Percentiles rank a stretch among this genome's conserved stretches.
These are phyloP conservation scores for Uronychia binucleata DNA, from an alignment of 73 alveolate species.

Conservation along the genomic window DNA sequence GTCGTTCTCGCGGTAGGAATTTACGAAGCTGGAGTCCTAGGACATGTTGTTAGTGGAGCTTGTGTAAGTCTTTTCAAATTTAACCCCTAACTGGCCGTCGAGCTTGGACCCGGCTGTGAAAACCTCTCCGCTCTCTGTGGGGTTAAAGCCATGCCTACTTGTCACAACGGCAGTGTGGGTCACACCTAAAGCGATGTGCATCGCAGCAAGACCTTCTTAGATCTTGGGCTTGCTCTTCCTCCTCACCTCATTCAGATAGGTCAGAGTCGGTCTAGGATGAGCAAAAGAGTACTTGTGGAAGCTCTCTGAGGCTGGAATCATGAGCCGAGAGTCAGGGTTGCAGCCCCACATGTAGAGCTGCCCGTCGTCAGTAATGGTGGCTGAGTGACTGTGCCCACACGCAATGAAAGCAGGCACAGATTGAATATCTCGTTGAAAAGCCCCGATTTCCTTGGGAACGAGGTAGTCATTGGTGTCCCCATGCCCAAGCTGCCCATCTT, in stretches of 20 bases:
- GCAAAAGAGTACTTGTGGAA: neutral
- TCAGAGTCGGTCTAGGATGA: constrained; percentile 18
- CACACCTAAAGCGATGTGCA: constrained; percentile 43
- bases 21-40: constrained; percentile 18
- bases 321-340: constrained; percentile 63
- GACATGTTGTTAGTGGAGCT: neutral
- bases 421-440: constrained; percentile 9
- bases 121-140: constrained; percentile 38
- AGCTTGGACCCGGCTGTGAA: constrained; percentile 57
- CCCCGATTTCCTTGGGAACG: constrained; percentile 69
- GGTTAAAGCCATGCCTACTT: neutral
- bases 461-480: constrained; percentile 76
- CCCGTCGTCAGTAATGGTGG: constrained; percentile 59
- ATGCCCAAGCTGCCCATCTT: constrained; percentile 97
- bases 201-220: constrained; percentile 24
- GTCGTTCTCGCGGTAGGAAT: constrained; percentile 14
- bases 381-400: constrained; percentile 82
- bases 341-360: constrained; percentile 74
- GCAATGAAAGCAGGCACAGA: constrained; percentile 26
- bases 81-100: constrained; percentile 59
- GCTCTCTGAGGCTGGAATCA: constrained; percentile 28
- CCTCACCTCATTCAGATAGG: constrained; percentile 19
- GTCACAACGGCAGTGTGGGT: constrained; percentile 59
- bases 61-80: neutral
- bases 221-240: neutral